Conservation (phyloP, 805 yeast genomes). For the Nakazawaea populi region DNA sequence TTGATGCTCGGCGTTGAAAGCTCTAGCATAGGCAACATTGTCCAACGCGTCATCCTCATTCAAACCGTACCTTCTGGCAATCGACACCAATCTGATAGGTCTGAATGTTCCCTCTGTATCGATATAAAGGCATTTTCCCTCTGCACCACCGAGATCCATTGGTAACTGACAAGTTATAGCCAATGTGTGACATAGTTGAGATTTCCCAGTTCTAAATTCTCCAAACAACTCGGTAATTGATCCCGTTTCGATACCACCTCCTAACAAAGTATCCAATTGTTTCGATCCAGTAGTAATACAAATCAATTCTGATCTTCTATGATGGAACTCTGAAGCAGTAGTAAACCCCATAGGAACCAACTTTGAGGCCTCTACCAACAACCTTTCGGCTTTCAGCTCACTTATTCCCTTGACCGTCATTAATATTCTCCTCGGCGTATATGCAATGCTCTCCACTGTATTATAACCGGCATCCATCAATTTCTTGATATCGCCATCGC, state of each 20-base stretch:
- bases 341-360: slow-evolving; percentile 95
- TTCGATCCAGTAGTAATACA: slow-evolving; percentile 95
- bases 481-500: slow-evolving; percentile 71
- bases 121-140: slow-evolving; percentile 92
- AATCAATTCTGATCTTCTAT: slow-evolving; percentile 82
- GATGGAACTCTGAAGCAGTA: slow-evolving; percentile 91
- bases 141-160: slow-evolving; percentile 96
- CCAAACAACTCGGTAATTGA: slow-evolving; percentile 95
- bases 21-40: slow-evolving; percentile 96
- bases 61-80: slow-evolving; percentile 86
- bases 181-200: slow-evolving; percentile 93
- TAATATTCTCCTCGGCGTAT: slow-evolving; percentile 79
- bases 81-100: slow-evolving; percentile 82
- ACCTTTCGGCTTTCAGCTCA: slow-evolving; percentile 88
- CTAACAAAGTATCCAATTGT: slow-evolving; percentile 84
- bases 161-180: slow-evolving; percentile 97
- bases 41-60: slow-evolving; percentile 93
- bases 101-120: slow-evolving; percentile 98
- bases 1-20: slow-evolving; percentile 96
- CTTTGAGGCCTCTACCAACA: slow-evolving; percentile 77
- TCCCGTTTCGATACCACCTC: slow-evolving; percentile 98
- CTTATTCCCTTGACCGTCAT: slow-evolving; percentile 84
- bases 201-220: slow-evolving; percentile 95
- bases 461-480: slow-evolving; percentile 77
- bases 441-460: slow-evolving; percentile 91